Percentiles rank a stretch among this genome's conserved stretches.
phyloP scores from a whole-genome alignment of 192 early-diverging fungal species.

The Coemansia sp. region DNA sequence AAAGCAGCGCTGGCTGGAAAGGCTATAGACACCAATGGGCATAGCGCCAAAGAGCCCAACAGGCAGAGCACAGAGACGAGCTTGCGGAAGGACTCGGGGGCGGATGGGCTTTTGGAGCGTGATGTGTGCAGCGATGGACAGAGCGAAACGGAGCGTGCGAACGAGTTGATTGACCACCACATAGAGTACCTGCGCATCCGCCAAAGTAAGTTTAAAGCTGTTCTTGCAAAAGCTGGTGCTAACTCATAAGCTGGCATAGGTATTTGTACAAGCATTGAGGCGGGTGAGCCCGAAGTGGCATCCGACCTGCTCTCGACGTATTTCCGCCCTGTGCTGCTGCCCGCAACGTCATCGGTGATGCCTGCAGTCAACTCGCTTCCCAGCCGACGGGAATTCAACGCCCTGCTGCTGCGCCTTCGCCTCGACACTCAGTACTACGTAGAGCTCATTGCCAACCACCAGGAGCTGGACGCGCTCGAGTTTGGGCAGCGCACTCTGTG shows the following conservation, averaged over 20 bases:
- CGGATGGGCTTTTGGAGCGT: not conserved
- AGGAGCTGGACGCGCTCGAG: conserved; percentile 37
- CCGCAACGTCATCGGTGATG: conserved; percentile 11
- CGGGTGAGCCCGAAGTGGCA: conserved; percentile 41
- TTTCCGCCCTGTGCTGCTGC: conserved; percentile 41
- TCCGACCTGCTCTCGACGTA: conserved; percentile 44
- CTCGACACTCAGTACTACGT: conserved; percentile 48
- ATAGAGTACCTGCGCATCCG: conserved; percentile 48
- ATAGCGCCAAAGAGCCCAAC: no score
- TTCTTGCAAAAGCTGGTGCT: not conserved
- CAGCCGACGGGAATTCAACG: conserved; percentile 27
- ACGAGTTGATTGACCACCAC: conserved; percentile 42
- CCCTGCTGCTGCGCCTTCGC: conserved; percentile 44
- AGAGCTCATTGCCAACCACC: conserved; percentile 37
- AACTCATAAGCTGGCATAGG: conserved; percentile 13
- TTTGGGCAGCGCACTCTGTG: conserved; percentile 42
- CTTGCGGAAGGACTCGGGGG: conserved; percentile 18
- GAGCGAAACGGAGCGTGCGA: conserved; percentile 23
- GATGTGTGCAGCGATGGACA: not conserved
- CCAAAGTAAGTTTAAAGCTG: conserved; percentile 27
- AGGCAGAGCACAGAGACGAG: not conserved
- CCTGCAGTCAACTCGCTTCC: conserved; percentile 18
- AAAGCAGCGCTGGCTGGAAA: not conserved
- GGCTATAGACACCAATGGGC: no score
- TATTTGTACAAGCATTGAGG: conserved; percentile 42